These are phyloP conservation scores for Carex scoparia DNA, from an alignment of 176 grass and related monocot genomes.

Conservation along the genomic window DNA sequence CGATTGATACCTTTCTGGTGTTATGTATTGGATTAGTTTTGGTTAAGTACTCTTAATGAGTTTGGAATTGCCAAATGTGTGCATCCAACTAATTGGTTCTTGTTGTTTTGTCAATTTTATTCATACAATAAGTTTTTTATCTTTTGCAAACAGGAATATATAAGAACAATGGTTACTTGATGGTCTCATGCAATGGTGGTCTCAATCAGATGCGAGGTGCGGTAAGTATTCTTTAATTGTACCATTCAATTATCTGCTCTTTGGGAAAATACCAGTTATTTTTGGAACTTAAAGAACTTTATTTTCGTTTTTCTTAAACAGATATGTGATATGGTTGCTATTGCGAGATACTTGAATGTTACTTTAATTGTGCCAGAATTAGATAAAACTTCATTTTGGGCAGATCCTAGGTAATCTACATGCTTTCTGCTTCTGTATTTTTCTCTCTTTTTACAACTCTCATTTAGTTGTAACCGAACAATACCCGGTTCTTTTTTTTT, in stretches of 20 bases:
- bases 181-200: conserved; percentile 95
- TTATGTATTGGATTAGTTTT: not conserved
- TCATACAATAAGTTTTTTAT: not conserved
- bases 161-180: conserved; percentile 89
- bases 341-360: conserved; percentile 85
- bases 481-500: conserved; percentile 6
- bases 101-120: not conserved
- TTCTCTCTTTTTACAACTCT: not conserved
- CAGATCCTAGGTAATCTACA: conserved; percentile 66
- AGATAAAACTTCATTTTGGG: conserved; percentile 94
- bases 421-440: not conserved
- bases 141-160: conserved; percentile 63
- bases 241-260: conserved; percentile 8
- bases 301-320: conserved; percentile 24
- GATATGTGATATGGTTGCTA: conserved; percentile 97
- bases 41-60: not conserved
- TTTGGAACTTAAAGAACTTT: not conserved
- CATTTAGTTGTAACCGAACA: not conserved
- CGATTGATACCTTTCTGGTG: conserved; percentile 1
- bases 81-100: not conserved
- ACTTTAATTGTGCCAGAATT: conserved; percentile 88
- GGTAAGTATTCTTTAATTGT: conserved; percentile 34
- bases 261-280: not conserved
- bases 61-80: not conserved
- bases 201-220: conserved; percentile 97